Conservation (phyloP, 345 rosid species). For the Melastoma malabathricum region DNA sequence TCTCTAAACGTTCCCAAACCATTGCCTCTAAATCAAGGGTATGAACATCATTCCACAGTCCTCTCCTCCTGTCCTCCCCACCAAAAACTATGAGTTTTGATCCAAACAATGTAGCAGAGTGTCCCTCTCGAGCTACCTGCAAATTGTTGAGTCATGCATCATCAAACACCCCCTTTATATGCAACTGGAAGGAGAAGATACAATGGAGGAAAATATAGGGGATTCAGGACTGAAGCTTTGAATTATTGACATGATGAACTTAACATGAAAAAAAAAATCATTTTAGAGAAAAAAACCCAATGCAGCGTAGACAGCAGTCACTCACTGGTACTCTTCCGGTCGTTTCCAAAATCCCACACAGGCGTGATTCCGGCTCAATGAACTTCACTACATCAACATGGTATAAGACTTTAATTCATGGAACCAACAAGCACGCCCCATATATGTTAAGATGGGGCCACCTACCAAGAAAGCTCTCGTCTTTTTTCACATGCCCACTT, state of each 20-base stretch:
- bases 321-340: conserved; percentile 75
- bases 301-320: not conserved
- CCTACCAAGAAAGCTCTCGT: conserved; percentile 55
- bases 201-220: not conserved
- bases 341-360: conserved; percentile 46
- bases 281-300: not conserved
- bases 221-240: too few relatives aligned
- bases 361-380: conserved; percentile 53
- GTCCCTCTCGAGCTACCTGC: conserved; percentile 91
- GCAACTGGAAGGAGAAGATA: not conserved
- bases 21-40: conserved; percentile 68
- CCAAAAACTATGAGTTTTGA: conserved; percentile 72
- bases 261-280: not conserved
- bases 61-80: conserved; percentile 77
- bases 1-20: conserved; percentile 66
- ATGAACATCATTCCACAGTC: conserved; percentile 66
- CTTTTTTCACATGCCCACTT: conserved; percentile 70
- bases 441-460: conserved; percentile 2
- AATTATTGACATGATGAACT: too few relatives aligned
- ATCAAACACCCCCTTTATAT: conserved; percentile 4
- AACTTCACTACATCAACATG: conserved; percentile 46
- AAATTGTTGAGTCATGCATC: conserved; percentile 9
- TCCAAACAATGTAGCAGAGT: conserved; percentile 71
- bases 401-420: conserved; percentile 3
- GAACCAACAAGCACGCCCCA: not conserved